Evolutionary conservation across 257 asterid genomes (phyloP).

Genomic region (Rehmannia glutinosa): DNA sequence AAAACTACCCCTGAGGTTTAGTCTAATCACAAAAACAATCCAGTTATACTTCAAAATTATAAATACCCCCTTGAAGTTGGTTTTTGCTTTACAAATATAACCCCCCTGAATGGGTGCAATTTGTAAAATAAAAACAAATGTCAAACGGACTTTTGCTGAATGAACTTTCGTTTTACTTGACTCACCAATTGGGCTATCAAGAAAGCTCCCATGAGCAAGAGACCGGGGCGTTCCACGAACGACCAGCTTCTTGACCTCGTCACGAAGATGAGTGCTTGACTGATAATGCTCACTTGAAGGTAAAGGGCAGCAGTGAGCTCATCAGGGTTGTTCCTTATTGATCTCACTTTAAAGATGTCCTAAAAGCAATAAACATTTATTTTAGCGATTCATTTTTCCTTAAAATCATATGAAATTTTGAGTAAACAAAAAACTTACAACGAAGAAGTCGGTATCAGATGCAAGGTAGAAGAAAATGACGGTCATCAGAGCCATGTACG

Average conservation of each 20-base stretch:
- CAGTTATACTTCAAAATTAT: no score
- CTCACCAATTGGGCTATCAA: conserved; percentile 67
- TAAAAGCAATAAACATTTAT: conserved; percentile 4
- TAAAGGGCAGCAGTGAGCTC: conserved; percentile 81
- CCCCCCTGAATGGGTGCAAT: no score
- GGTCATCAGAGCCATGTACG: conserved; percentile 76
- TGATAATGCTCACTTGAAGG: conserved; percentile 94
- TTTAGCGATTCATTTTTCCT: no score
- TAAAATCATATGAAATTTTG: not conserved
- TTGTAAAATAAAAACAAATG: no score
- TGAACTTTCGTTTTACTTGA: not conserved
- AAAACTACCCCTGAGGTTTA: no score
- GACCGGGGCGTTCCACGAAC: conserved; percentile 73
- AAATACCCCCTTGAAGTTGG: no score
- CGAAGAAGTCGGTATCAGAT: conserved; percentile 61
- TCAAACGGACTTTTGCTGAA: no score
- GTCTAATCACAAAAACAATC: no score
- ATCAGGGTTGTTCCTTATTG: conserved; percentile 37
- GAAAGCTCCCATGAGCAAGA: conserved; percentile 64
- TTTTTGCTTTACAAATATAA: no score
- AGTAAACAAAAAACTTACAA: conserved; percentile 26
- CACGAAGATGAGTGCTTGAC: conserved; percentile 89
- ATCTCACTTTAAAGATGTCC: conserved; percentile 44
- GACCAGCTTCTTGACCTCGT: conserved; percentile 91
- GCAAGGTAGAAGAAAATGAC: conserved; percentile 79